These are phyloP conservation scores for Blumeriella jaapii DNA, from an alignment of 2,329 filamentous ascomycete species.

Conservation along the genomic window DNA sequence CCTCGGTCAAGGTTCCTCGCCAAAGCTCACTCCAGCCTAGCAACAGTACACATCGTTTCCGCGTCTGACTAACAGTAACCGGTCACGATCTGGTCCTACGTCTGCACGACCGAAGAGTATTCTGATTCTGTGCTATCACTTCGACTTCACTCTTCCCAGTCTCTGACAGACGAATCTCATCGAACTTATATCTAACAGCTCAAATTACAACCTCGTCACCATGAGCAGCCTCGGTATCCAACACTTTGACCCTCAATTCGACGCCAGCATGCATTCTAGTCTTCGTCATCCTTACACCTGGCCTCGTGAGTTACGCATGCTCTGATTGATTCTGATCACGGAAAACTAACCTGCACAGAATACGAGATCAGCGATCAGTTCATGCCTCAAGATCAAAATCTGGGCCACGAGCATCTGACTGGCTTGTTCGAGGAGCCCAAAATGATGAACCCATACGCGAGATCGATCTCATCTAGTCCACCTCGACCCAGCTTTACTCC, in stretches of 20 bases:
- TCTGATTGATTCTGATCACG: neutral
- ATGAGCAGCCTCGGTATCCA: slow-evolving; percentile 27
- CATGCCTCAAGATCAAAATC: slow-evolving; percentile 20
- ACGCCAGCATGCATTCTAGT: slow-evolving; percentile 16
- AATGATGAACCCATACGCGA: slow-evolving; percentile 23
- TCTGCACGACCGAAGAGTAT: slow-evolving; percentile 19
- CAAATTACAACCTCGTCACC: slow-evolving; percentile 20
- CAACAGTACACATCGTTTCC: slow-evolving; percentile 23
- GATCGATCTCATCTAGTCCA: slow-evolving; percentile 41
- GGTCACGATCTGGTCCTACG: slow-evolving; percentile 22
- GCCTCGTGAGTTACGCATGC: slow-evolving; percentile 23
- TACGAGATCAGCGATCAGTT: slow-evolving; percentile 25
- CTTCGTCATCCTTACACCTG: slow-evolving; percentile 24
- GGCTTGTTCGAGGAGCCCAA: slow-evolving; percentile 23
- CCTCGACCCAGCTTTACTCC: slow-evolving; percentile 42
- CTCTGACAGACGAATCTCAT: slow-evolving; percentile 12
- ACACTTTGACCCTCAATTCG: slow-evolving; percentile 25
- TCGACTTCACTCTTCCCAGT: slow-evolving; percentile 20
- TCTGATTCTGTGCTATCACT: slow-evolving; percentile 17
- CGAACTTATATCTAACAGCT: slow-evolving; percentile 15
- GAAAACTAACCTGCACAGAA: slow-evolving; percentile 18
- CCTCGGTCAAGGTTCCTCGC: slow-evolving; percentile 15
- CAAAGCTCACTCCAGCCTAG: slow-evolving; percentile 18
- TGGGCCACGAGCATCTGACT: slow-evolving; percentile 20
- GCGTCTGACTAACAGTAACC: slow-evolving; percentile 20